Percentiles rank a stretch among this genome's conserved stretches.
phyloP scores from a whole-genome alignment of 2,329 filamentous ascomycete species.

The Rhexocercosporidium sp. region DNA sequence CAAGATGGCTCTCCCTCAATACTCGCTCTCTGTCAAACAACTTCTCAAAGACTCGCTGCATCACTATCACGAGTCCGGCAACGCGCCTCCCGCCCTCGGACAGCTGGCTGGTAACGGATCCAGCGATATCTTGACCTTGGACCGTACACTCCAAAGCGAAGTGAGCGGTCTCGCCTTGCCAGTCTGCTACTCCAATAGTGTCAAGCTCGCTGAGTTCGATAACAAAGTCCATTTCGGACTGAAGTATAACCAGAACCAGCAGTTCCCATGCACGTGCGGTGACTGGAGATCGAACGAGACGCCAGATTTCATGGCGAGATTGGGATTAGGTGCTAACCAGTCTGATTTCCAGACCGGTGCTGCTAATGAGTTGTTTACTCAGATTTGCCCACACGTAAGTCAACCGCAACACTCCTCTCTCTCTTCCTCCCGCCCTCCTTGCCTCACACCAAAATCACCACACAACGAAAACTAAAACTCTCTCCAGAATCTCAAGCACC shows the following conservation, averaged over 20 bases:
- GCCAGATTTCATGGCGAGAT: neutral
- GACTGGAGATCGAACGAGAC: slow-evolving; percentile 18
- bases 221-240: neutral
- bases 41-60: slow-evolving; percentile 5
- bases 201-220: slow-evolving; percentile 7
- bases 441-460: neutral
- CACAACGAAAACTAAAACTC: neutral
- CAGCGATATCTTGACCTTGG: neutral
- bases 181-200: neutral
- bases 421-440: neutral
- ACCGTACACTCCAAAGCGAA: neutral
- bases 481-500: neutral
- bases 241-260: slow-evolving; percentile 5
- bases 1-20: neutral
- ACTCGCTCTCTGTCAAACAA: neutral
- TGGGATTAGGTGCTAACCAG: slow-evolving; percentile 1
- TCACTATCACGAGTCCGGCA: neutral
- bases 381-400: slow-evolving; percentile 7
- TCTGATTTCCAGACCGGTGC: slow-evolving; percentile 2
- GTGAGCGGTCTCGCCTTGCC: neutral
- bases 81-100: neutral
- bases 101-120: neutral
- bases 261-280: slow-evolving; percentile 20
- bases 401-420: neutral
- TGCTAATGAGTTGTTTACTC: slow-evolving; percentile 1